Conservation (phyloP, 768 basidiomycete species). For the Suillus subalutaceus region DNA sequence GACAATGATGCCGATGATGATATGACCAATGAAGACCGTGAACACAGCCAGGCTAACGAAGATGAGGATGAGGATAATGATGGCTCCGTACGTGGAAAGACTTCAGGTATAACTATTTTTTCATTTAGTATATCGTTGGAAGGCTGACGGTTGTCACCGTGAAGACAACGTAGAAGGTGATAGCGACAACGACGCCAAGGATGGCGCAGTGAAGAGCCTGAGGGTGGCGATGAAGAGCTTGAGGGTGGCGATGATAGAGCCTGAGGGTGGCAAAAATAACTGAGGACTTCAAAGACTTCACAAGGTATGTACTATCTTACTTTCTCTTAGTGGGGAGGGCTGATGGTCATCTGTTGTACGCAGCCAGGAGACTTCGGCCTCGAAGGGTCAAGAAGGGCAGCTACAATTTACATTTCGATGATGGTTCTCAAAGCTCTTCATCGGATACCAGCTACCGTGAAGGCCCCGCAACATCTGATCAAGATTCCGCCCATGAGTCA, state of each 20-base stretch:
- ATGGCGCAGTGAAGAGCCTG: background rate
- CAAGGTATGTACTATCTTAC: background rate
- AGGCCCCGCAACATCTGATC: background rate
- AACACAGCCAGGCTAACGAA: no score
- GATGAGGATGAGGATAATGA: background rate
- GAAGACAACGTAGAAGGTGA: background rate
- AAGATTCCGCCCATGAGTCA: no score
- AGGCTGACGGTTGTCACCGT: background rate
- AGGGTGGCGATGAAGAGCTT: no score
- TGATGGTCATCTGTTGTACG: background rate
- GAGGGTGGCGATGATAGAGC: no score
- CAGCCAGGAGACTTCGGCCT: background rate
- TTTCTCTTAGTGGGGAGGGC: background rate
- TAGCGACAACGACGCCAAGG: background rate
- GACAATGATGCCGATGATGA: background rate
- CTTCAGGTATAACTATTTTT: background rate
- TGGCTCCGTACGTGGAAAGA: background rate
- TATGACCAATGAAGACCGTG: background rate
- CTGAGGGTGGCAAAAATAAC: background rate
- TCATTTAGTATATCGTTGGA: background rate
- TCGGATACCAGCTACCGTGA: background rate
- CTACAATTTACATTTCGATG: background rate
- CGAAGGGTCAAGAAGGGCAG: background rate
- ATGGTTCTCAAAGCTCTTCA: background rate
- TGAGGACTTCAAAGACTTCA: background rate